Percentiles rank a stretch among this genome's conserved stretches.
Evolutionary conservation across 768 basidiomycete species (phyloP).

Genomic region (Rhodotorula taiwanensis): DNA sequence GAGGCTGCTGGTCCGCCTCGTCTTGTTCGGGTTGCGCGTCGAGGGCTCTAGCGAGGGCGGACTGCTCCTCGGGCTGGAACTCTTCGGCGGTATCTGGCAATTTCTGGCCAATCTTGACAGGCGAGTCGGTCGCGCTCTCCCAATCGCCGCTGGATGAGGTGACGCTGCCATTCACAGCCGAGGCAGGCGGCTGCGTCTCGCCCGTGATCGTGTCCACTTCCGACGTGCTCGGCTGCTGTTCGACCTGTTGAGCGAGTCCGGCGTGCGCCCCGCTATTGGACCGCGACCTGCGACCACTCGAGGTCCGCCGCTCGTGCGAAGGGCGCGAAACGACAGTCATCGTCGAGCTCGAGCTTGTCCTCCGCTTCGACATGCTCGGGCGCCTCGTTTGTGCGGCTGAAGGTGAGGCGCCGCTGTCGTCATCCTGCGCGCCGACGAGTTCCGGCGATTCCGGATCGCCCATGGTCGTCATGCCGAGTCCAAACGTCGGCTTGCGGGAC

Average conservation of each 20-base stretch:
- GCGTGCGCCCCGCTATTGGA: neutral
- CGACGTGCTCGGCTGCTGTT: too few relatives aligned
- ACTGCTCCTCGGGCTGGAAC: slow-evolving; percentile 1
- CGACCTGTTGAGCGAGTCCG: too few relatives aligned
- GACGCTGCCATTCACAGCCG: slow-evolving; percentile 6
- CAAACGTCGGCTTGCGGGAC: slow-evolving; percentile 13
- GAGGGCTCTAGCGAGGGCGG: slow-evolving; percentile 3
- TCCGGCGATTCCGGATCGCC: neutral
- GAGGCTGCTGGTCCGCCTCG: neutral
- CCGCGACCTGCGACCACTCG: neutral
- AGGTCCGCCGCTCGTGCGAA: neutral
- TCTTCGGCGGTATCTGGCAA: slow-evolving; percentile 16
- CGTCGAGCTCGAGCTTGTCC: slow-evolving; percentile 21
- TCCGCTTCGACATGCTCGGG: slow-evolving; percentile 1
- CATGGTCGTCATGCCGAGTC: slow-evolving; percentile 33
- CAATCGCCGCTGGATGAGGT: slow-evolving; percentile 18
- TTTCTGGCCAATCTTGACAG: slow-evolving; percentile 11
- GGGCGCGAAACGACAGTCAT: slow-evolving; percentile 7
- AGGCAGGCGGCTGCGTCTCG: too few relatives aligned
- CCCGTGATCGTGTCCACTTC: too few relatives aligned
- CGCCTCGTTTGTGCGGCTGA: neutral
- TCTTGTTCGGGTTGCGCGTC: neutral
- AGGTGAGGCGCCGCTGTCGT: neutral
- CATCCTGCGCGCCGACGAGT: neutral
- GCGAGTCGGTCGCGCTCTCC: slow-evolving; percentile 35